Base-by-base conservation (phyloP, 2,329 filamentous ascomycete species). In the Apiospora kogelbergensis region DNA sequence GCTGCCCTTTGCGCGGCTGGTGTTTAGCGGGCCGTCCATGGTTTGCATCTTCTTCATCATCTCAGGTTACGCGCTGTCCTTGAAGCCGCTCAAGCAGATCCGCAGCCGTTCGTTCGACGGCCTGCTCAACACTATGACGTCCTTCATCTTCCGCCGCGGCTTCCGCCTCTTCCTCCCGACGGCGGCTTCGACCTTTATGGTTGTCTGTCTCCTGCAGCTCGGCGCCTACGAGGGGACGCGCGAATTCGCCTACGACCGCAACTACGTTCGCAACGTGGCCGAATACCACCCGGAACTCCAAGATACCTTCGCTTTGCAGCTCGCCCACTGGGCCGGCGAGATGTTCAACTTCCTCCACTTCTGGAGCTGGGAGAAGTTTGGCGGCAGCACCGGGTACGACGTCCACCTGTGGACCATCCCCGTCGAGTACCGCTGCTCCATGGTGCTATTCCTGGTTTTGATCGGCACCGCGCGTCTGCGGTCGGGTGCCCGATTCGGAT, bases 401-500 rank as follows among this genome's bases (percentile, higher is more conserved):
- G 82, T 86, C 33, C 88, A 90, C 71, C 77, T 90, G 30, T 90
- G 88, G 88, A 90, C 88, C 6, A 89, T 90, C 57, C 88, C 88
- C 2, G 83, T 89, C 63, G 88, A 90, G 75, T 89, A 88, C 73
- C 82, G 85, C 70, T 86, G 84, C 75, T 88, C 86, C 2, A 83
- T 90, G 75, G 81, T 86, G 69, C 81, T 90, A 11, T 90, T 89
- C 76, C 77, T 89, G 9, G 80, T 82, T 15, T 77, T 88, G 26
- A 70, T 88, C 4, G 87, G 82, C 24, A 82, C 85, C 11, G 84
- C 84, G 6, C 80, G 84, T 33, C 75, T 88, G 41, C 81, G 81
- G 45, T 81, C 78, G 1, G 71, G 79, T 13, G 72, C 83, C 60
- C 81, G 88, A 24, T 78, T 85, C 40, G 70, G 81, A 26, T 79